A percentile compares a stretch with the other conserved stretches of the same genome.
Conservation (phyloP, 371 early-diverging fungal genomes). For the Paramicrosporidium saccamoebae region DNA sequence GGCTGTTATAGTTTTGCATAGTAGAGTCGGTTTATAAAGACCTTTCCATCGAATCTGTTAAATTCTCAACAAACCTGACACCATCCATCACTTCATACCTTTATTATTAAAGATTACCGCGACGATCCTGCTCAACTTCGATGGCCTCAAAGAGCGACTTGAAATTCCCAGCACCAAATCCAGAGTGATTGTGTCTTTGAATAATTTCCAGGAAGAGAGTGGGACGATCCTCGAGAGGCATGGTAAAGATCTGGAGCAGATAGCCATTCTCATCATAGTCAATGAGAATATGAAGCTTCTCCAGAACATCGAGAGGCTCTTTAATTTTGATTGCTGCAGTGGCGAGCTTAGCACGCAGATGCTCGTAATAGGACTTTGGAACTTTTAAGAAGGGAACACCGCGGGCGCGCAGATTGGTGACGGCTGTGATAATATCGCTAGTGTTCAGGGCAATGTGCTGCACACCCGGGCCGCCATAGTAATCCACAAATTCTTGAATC, state of each 20-base stretch:
- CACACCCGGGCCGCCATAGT: slow-evolving; percentile 66
- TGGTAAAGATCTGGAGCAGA: slow-evolving; percentile 68
- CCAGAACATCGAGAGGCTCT: slow-evolving; percentile 42
- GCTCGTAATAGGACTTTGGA: slow-evolving; percentile 64
- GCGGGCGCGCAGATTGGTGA: slow-evolving; percentile 34
- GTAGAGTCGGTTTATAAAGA: too few species aligned
- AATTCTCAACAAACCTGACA: too few species aligned
- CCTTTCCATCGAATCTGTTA: too few species aligned
- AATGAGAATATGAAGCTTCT: slow-evolving; percentile 56
- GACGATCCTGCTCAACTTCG: slow-evolving; percentile 62
- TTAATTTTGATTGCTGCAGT: slow-evolving; percentile 24
- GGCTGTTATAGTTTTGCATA: too few species aligned
- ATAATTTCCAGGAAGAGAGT: slow-evolving; percentile 85
- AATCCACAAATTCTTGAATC: slow-evolving; percentile 87
- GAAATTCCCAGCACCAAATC: slow-evolving; percentile 94
- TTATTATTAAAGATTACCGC: slow-evolving; percentile 42
- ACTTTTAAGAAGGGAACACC: slow-evolving; percentile 66
- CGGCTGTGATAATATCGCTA: slow-evolving; percentile 42
- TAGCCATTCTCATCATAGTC: slow-evolving; percentile 89
- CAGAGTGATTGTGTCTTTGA: slow-evolving; percentile 69
- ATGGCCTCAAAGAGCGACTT: slow-evolving; percentile 78
- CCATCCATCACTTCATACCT: too few species aligned
- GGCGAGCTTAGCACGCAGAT: slow-evolving; percentile 25
- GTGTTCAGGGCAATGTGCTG: slow-evolving; percentile 87
- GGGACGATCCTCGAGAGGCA: slow-evolving; percentile 76